These are phyloP conservation scores for Erythrophleum fordii DNA, from an alignment of 306 rosid species.

Conservation along the genomic window DNA sequence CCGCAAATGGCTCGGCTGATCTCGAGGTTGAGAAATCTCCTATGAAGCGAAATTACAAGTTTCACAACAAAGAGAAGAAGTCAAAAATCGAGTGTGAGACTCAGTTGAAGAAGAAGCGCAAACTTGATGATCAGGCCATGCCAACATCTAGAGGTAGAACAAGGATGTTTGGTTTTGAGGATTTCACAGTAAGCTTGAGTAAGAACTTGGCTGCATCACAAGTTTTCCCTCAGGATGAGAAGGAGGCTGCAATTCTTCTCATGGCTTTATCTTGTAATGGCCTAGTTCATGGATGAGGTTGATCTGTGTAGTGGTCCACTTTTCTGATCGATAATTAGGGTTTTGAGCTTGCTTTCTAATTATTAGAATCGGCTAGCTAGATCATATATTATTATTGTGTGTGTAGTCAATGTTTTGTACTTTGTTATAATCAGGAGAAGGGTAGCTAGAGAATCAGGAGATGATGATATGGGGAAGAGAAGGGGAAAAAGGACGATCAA, in stretches of 20 bases:
- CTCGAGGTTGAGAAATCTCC: constrained; percentile 32
- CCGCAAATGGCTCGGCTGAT: constrained; percentile 57
- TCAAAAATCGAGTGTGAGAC: background rate
- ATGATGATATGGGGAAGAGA: background rate
- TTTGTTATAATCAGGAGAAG: background rate
- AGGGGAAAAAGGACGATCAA: constrained; percentile 24
- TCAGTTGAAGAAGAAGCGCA: constrained; percentile 9
- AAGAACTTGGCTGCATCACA: constrained; percentile 64
- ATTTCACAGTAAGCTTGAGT: constrained; percentile 57
- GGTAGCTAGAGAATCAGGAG: constrained; percentile 10
- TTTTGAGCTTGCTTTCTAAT: constrained; percentile 22
- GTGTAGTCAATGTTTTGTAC: constrained; percentile 30
- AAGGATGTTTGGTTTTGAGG: constrained; percentile 64
- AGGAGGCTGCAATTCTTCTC: constrained; percentile 88
- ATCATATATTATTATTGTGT: constrained; percentile 7
- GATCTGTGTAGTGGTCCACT: background rate
- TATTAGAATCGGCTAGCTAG: constrained; percentile 23
- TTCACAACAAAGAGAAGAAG: constrained; percentile 39
- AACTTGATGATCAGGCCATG: background rate
- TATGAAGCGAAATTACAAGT: constrained; percentile 39
- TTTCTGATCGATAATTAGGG: constrained; percentile 33
- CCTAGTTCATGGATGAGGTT: constrained; percentile 74
- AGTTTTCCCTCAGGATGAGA: constrained; percentile 96
- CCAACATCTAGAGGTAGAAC: constrained; percentile 33
- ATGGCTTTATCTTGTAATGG: constrained; percentile 90